Evolutionary conservation across 257 asterid species (phyloP).

Genomic region (Nicotiana tomentosiformis): DNA sequence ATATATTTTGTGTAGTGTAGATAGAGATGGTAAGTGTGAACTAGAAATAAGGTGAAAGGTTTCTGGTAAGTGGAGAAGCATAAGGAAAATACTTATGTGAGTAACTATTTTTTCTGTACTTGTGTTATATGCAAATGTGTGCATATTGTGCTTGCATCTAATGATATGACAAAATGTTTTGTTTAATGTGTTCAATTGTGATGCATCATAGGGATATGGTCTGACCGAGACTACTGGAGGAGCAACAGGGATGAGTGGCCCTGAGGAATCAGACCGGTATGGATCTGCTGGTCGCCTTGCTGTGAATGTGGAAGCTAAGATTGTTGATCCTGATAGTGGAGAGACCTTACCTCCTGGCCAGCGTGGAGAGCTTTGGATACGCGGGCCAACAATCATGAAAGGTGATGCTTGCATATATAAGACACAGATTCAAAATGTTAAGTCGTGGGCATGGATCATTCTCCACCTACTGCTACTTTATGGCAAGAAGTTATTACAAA

Average conservation of each 20-base stretch:
- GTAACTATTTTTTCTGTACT: not conserved
- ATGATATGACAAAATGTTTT: not conserved
- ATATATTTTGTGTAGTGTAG: too few species aligned
- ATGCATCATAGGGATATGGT: slow-evolving; percentile 66
- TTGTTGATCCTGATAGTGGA: slow-evolving; percentile 71
- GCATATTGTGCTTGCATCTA: not conserved
- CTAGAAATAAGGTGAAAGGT: not conserved
- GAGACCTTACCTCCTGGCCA: slow-evolving; percentile 62
- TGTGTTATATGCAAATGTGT: not conserved
- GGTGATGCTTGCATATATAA: slow-evolving; percentile 29
- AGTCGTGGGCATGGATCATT: not conserved
- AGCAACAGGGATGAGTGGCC: slow-evolving; percentile 45
- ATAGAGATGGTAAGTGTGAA: too few species aligned
- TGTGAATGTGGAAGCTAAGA: slow-evolving; percentile 65
- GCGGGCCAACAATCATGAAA: slow-evolving; percentile 78
- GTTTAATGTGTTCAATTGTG: not conserved
- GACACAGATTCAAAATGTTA: not conserved
- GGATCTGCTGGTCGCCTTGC: slow-evolving; percentile 83
- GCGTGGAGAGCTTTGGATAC: slow-evolving; percentile 79
- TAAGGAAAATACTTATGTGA: not conserved
- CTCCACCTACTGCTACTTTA: not conserved
- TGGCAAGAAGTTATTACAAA: not conserved
- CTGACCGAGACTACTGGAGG: slow-evolving; percentile 81
- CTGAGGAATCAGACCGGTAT: slow-evolving; percentile 45
- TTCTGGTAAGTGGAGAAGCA: not conserved